Conservation (phyloP, 1,284 basidiomycete genomes). For the Cutaneotrichosporon sp. region DNA sequence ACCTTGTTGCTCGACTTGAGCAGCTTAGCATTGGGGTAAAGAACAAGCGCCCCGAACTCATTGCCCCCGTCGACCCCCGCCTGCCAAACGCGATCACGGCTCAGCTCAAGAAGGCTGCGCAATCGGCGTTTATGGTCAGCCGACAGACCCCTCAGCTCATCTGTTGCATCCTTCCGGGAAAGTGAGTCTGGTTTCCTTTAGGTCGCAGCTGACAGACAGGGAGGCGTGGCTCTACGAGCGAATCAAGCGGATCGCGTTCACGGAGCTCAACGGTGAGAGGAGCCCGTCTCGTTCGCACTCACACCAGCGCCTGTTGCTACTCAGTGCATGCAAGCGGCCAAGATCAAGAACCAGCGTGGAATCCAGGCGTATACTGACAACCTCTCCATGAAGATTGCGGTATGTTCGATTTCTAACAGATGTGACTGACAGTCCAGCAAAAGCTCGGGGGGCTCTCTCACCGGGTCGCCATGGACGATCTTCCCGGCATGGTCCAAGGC, state of each 20-base stretch:
- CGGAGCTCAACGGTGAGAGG: slow-evolving; percentile 30
- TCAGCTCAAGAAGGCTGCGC: slow-evolving; percentile 28
- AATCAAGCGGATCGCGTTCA: slow-evolving; percentile 49
- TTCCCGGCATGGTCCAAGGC: slow-evolving; percentile 35
- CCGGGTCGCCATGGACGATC: slow-evolving; percentile 34
- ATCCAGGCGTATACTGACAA: slow-evolving; percentile 50
- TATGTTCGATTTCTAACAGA: too few species aligned
- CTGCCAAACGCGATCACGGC: slow-evolving; percentile 8
- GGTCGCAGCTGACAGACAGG: slow-evolving; percentile 12
- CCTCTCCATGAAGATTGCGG: slow-evolving; percentile 38
- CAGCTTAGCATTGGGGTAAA: slow-evolving; percentile 31
- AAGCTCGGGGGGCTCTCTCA: slow-evolving; percentile 52
- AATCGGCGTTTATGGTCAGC: slow-evolving; percentile 32
- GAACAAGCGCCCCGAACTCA: slow-evolving; percentile 27
- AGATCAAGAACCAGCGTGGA: slow-evolving; percentile 36
- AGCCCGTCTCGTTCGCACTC: not conserved
- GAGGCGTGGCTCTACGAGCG: slow-evolving; percentile 48
- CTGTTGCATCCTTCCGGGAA: slow-evolving; percentile 42
- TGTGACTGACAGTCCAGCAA: slow-evolving; percentile 33
- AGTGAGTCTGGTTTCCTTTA: slow-evolving; percentile 17
- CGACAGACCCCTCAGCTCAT: slow-evolving; percentile 44
- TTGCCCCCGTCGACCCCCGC: slow-evolving; percentile 33
- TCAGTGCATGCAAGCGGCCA: slow-evolving; percentile 46
- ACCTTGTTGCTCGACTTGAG: slow-evolving; percentile 19
- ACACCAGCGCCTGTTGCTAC: slow-evolving; percentile 39